Evolutionary conservation across 495 filamentous ascomycete genomes (phyloP), one percentile per base, ranked within the genome.

Genomic region (Pyrenopolyporus hunteri): DNA sequence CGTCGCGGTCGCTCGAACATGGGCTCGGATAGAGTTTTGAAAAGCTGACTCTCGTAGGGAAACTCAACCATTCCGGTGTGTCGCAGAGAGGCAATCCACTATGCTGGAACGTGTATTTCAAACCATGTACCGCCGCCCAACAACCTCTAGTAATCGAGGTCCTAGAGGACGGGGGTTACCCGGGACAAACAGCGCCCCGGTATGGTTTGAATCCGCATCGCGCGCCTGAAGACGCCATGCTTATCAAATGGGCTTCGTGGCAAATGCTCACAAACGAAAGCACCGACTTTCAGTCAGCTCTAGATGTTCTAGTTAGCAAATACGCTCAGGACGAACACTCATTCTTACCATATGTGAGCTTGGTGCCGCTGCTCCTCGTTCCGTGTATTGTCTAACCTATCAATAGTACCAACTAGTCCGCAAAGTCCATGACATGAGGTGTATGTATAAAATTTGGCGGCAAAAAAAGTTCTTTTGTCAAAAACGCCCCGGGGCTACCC

Each of bases 371-470:
- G 40, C 33, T 49, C 14, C 35, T 35, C 6, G 16, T 23, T 13
- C 10, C 20, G 6, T 53, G 28, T 36, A 49, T 43, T 19, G 63
- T 54, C 71, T 73, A 31, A 73, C 67, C 28, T 16, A 22, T 25
- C 6, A 22, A 42, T 45, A 74, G 71, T 43, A 62, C 43, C 31
- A 57, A n/a, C 63, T 74, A 3, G 67, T 74, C 29, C 59, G 55
- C 8, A 63, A 68, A 48, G 70, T 72, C 19, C 66, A 66, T 37
- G 46, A 58, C n/a, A 60, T 74, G 60, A 70, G 58, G 23, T 74
- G 71, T 44, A 59, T 72, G 44, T 74, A 70, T 55, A 64, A 49
- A 44, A 70, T 74, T 32, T 72, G 67, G 71, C 61, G 67, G 2
- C 67, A 74, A 16, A 39, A 61, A 9, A 67, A 54, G 16, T 67